Evolutionary conservation across 148 eudicot genomes (phyloP).

Genomic region (Simmondsia chinensis): DNA sequence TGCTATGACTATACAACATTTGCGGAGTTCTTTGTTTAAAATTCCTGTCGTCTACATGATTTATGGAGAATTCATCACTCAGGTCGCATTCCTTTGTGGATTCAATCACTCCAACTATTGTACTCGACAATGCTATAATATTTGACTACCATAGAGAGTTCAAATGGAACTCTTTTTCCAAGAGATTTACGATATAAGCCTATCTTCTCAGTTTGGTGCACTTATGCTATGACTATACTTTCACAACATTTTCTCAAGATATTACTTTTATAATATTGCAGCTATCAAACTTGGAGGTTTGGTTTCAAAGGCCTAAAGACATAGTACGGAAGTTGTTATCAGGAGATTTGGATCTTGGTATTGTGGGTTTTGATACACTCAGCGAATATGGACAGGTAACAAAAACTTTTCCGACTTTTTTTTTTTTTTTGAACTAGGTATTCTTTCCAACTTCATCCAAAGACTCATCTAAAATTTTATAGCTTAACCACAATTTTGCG

Average conservation of each 20-base stretch:
- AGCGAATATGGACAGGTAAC: slow-evolving; percentile 82
- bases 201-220: neutral
- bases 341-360: slow-evolving; percentile 95
- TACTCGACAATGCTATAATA: no score
- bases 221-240: no score
- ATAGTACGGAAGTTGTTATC: slow-evolving; percentile 83
- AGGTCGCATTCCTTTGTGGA: no score
- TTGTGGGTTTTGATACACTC: slow-evolving; percentile 82
- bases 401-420: neutral
- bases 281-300: slow-evolving; percentile 79
- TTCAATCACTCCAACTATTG: no score
- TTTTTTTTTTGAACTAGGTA: neutral
- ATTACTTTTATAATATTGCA: slow-evolving; percentile 20
- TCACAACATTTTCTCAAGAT: neutral
- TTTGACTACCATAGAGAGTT: neutral
- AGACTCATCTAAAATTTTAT: no score
- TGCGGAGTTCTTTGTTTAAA: no score
- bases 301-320: slow-evolving; percentile 97
- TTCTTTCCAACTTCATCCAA: neutral
- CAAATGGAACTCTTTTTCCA: neutral
- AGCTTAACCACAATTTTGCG: no score
- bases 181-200: neutral
- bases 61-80: no score
- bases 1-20: no score
- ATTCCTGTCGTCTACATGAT: no score